Conservation (phyloP, 345 rosid genomes). For the Hevea brasiliensis region DNA sequence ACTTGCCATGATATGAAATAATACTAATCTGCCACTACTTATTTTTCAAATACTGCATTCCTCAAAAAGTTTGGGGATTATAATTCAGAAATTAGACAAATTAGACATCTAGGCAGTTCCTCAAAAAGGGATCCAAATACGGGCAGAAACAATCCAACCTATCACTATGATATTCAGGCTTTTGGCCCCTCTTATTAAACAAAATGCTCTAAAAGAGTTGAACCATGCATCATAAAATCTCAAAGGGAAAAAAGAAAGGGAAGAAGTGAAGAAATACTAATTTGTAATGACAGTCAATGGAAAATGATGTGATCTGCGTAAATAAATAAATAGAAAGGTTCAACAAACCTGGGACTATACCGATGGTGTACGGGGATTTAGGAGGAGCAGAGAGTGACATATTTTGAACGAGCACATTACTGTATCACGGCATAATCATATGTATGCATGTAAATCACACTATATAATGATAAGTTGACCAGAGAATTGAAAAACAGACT, state of each 20-base stretch:
- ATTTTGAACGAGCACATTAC: conserved; percentile 59
- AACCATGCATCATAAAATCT: neutral
- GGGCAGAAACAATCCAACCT: neutral
- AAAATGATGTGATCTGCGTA: neutral
- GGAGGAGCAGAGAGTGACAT: conserved; percentile 54
- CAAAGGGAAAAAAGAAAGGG: neutral
- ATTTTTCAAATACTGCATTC: no score
- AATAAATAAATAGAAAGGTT: neutral
- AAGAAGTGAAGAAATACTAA: no score
- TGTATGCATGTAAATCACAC: conserved; percentile 5
- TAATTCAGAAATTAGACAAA: no score
- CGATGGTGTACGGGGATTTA: conserved; percentile 64
- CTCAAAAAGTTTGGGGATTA: no score
- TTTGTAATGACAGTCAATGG: neutral
- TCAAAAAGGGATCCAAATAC: neutral
- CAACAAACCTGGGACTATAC: conserved; percentile 77
- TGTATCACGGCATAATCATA: conserved; percentile 32
- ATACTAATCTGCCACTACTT: neutral
- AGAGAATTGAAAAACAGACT: neutral
- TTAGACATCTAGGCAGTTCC: no score
- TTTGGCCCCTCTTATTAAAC: neutral
- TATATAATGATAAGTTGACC: neutral
- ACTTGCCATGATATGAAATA: neutral
- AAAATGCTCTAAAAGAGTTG: neutral
- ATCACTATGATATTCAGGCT: neutral